Conservation (phyloP, 192 early-diverging fungal species). For the Coemansia sp. region DNA sequence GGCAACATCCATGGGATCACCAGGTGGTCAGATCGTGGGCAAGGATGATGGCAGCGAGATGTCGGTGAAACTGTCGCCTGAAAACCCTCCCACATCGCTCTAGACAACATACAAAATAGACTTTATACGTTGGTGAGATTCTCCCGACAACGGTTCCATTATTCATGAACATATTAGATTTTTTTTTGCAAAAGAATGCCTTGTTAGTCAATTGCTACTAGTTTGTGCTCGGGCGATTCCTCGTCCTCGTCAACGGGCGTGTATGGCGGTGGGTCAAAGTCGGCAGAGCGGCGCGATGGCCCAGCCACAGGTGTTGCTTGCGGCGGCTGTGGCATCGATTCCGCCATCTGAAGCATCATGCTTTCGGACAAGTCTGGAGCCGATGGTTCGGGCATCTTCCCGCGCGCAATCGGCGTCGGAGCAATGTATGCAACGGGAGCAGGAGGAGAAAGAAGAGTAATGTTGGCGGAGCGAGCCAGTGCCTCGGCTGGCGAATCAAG, state of each 20-base stretch:
- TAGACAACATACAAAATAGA: too few species aligned
- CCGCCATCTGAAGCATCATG: constrained; percentile 12
- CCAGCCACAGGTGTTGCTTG: background rate
- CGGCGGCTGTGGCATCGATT: background rate
- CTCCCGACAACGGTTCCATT: too few species aligned
- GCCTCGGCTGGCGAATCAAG: background rate
- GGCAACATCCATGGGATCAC: background rate
- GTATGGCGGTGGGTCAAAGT: constrained; percentile 32
- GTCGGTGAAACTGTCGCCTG: constrained; percentile 42
- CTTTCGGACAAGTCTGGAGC: constrained; percentile 18
- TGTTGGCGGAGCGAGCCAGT: background rate
- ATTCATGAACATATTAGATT: background rate
- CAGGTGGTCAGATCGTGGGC: constrained; percentile 7
- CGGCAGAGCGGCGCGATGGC: background rate
- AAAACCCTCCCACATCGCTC: constrained; percentile 20
- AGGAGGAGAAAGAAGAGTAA: too few species aligned
- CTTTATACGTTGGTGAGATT: too few species aligned
- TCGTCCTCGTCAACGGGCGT: constrained; percentile 19
- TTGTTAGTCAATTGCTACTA: background rate
- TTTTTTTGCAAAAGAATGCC: too few species aligned
- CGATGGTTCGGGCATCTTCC: constrained; percentile 18
- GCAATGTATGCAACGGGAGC: too few species aligned
- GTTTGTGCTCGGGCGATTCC: background rate
- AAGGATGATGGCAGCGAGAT: constrained; percentile 46
- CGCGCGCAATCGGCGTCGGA: background rate